A percentile compares a stretch with the other conserved stretches of the same genome.
Conservation (phyloP, 192 early-diverging fungal genomes). For the Coemansia sp. region DNA sequence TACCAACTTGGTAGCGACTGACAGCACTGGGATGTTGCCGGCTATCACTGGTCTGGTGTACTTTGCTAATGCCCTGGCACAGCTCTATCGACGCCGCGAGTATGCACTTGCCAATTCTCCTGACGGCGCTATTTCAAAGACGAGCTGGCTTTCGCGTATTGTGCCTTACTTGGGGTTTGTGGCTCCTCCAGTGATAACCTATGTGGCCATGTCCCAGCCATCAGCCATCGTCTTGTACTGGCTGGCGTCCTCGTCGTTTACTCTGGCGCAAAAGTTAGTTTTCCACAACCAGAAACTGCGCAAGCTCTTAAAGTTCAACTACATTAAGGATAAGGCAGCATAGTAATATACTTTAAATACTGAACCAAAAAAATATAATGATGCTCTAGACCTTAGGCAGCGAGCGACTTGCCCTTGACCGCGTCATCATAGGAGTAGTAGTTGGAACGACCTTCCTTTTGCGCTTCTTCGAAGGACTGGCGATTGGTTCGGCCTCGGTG, state of each 20-base stretch:
- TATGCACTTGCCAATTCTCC: background rate
- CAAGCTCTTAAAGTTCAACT: conserved; percentile 11
- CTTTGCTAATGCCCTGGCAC: conserved; percentile 20
- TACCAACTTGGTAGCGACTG: conserved; percentile 18
- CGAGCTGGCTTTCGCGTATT: background rate
- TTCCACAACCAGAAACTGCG: conserved; percentile 25
- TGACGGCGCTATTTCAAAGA: background rate
- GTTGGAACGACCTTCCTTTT: background rate
- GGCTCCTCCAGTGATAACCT: conserved; percentile 5
- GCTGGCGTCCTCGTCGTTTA: conserved; percentile 28
- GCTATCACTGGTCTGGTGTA: conserved; percentile 2
- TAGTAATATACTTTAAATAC: background rate
- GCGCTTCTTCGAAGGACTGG: background rate
- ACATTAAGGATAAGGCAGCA: background rate
- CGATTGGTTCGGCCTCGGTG: background rate
- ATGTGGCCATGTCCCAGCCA: conserved; percentile 11
- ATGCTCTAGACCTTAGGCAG: too few species aligned
- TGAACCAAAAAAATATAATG: too few species aligned
- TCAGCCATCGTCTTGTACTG: conserved; percentile 37
- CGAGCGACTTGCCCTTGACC: too few species aligned
- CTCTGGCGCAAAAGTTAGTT: conserved; percentile 2
- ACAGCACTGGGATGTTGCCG: conserved; percentile 28
- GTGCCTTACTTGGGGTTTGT: background rate
- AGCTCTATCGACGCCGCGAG: background rate
- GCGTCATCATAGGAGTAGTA: too few species aligned